Evolutionary conservation across 306 rosid genomes (phyloP).

Genomic region (Coriaria nepalensis): DNA sequence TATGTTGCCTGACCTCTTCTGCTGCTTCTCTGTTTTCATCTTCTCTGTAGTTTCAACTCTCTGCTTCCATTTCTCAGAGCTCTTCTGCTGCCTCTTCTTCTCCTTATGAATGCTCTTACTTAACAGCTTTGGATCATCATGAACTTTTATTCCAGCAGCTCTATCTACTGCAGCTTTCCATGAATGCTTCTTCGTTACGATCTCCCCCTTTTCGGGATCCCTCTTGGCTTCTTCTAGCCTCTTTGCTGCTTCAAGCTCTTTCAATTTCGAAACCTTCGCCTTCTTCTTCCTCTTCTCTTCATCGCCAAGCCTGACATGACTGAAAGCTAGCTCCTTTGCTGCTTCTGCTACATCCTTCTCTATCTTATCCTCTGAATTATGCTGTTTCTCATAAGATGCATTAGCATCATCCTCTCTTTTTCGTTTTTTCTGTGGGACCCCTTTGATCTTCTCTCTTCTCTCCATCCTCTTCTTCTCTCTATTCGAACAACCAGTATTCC

Average conservation of each 20-base stretch:
- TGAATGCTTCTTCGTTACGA: slow-evolving; percentile 39
- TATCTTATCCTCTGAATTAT: slow-evolving; percentile 14
- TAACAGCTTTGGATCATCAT: slow-evolving; percentile 62
- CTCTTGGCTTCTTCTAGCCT: slow-evolving; percentile 51
- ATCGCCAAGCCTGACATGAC: slow-evolving; percentile 58
- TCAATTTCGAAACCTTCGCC: slow-evolving; percentile 40
- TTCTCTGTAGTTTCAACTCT: slow-evolving; percentile 51
- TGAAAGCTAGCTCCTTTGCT: slow-evolving; percentile 55
- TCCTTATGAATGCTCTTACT: slow-evolving; percentile 44
- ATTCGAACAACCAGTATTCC: slow-evolving; percentile 31
- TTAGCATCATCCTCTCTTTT: slow-evolving; percentile 34
- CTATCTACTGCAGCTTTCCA: slow-evolving; percentile 72
- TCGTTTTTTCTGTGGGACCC: slow-evolving; percentile 26
- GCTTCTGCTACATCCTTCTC: slow-evolving; percentile 58
- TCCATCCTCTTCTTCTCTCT: slow-evolving; percentile 40
- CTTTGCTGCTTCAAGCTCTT: slow-evolving; percentile 73
- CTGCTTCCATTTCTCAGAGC: slow-evolving; percentile 59
- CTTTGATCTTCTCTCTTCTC: slow-evolving; percentile 26
- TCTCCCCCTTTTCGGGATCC: slow-evolving; percentile 65
- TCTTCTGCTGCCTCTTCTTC: slow-evolving; percentile 65
- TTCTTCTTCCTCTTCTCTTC: slow-evolving; percentile 45
- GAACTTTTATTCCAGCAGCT: slow-evolving; percentile 74
- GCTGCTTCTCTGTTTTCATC: slow-evolving; percentile 58
- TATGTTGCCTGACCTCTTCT: slow-evolving; percentile 64
- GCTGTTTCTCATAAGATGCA: slow-evolving; percentile 11